Conservation (phyloP, 805 yeast species). For the Zygoascus flipseniorum region DNA sequence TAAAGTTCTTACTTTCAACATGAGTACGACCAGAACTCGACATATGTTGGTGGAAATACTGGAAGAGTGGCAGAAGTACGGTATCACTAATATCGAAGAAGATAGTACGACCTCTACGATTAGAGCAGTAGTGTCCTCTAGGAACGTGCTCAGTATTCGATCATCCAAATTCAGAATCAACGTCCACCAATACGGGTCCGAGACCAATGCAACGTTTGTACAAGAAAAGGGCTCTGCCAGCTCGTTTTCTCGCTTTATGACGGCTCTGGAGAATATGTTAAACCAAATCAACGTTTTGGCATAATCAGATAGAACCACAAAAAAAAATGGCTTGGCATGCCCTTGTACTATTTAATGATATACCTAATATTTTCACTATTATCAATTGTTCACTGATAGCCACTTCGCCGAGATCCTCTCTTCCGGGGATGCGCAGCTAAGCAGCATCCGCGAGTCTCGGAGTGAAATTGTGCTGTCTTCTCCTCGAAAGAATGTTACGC, state of each 20-base stretch:
- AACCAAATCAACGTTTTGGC: constrained; percentile 12
- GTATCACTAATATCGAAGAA: constrained; percentile 25
- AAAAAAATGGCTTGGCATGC: not conserved
- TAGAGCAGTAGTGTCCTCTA: constrained; percentile 25
- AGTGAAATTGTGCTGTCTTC: too few relatives aligned
- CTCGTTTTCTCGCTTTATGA: constrained; percentile 23
- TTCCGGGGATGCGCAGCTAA: too few relatives aligned
- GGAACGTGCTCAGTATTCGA: constrained; percentile 28
- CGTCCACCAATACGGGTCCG: constrained; percentile 10
- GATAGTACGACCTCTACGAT: constrained; percentile 22
- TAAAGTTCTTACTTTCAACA: constrained; percentile 22
- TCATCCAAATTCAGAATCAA: constrained; percentile 23
- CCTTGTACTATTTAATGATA: not conserved
- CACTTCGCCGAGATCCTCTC: too few relatives aligned
- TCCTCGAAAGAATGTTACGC: too few relatives aligned
- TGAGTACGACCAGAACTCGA: constrained; percentile 22
- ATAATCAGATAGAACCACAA: not conserved
- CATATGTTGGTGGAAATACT: constrained; percentile 25
- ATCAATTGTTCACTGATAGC: too few relatives aligned
- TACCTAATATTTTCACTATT: not conserved
- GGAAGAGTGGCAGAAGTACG: constrained; percentile 31
- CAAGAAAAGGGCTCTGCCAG: constrained; percentile 24
- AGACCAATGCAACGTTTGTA: constrained; percentile 19
- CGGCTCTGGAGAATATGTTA: constrained; percentile 24
- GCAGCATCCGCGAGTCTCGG: too few relatives aligned